Evolutionary conservation across 495 filamentous ascomycete genomes (phyloP).

Genomic region (Penicillium alfredii): DNA sequence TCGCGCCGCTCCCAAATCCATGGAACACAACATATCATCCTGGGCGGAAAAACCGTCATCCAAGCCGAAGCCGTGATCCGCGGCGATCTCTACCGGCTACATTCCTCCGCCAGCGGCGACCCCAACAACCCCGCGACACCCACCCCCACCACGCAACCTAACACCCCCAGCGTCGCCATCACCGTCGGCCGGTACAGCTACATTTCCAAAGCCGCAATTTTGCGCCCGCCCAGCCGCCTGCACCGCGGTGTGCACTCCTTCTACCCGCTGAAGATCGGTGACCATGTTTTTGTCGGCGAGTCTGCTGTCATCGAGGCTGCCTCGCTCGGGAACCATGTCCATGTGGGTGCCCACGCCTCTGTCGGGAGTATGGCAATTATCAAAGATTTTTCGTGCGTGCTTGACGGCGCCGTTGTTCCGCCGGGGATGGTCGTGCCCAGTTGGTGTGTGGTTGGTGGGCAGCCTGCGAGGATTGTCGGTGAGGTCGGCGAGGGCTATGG

Average conservation of each 20-base stretch:
- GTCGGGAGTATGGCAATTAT: constrained; percentile 82
- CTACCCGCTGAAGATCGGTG: constrained; percentile 83
- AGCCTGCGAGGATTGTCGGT: constrained; percentile 74
- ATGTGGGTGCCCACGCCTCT: constrained; percentile 67
- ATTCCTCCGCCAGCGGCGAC: constrained; percentile 26
- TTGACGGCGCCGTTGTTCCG: constrained; percentile 77
- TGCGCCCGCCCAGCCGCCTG: constrained; percentile 71
- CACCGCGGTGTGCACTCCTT: constrained; percentile 55
- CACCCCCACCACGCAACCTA: constrained; percentile 8
- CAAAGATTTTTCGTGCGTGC: constrained; percentile 80
- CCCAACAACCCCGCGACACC: constrained; percentile 13
- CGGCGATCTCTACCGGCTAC: constrained; percentile 68
- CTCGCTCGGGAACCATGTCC: constrained; percentile 71
- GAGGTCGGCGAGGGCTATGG: constrained; percentile 80
- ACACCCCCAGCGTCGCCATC: constrained; percentile 50
- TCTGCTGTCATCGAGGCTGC: constrained; percentile 71
- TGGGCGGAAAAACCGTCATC: constrained; percentile 92
- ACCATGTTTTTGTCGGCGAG: constrained; percentile 84
- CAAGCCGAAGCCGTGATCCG: constrained; percentile 86
- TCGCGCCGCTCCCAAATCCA: constrained; percentile 83
- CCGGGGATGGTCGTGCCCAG: constrained; percentile 86
- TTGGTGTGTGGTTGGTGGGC: constrained; percentile 77
- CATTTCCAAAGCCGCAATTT: constrained; percentile 62
- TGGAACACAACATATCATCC: constrained; percentile 94
- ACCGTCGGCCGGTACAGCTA: constrained; percentile 85